Conservation (phyloP, 257 asterid species). For the Paulownia fortunei region DNA sequence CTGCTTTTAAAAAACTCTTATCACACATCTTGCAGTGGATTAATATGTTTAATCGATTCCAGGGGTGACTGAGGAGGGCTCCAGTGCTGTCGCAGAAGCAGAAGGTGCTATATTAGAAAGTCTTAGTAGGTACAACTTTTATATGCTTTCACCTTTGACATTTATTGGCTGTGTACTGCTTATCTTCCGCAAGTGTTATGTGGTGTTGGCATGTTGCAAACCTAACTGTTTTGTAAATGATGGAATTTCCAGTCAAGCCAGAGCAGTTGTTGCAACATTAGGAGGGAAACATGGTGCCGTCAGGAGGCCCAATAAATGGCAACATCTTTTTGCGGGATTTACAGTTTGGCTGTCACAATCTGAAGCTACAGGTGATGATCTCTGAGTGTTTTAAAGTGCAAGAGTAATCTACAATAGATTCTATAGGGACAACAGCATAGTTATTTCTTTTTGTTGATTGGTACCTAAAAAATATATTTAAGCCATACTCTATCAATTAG, state of each 20-base stretch:
- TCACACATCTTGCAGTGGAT: conserved; percentile 15
- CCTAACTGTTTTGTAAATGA: conserved; percentile 20
- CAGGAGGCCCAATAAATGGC: conserved; percentile 68
- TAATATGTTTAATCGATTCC: conserved; percentile 33
- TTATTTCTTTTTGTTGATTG: background rate
- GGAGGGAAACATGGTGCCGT: conserved; percentile 85
- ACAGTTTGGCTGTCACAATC: conserved; percentile 88
- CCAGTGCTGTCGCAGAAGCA: conserved; percentile 70
- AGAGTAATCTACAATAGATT: background rate
- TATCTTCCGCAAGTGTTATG: background rate
- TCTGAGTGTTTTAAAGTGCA: background rate
- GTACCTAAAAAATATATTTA: background rate
- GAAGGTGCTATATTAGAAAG: conserved; percentile 75
- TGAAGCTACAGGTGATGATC: conserved; percentile 69
- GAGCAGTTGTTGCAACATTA: conserved; percentile 85
- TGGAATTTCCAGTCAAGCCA: conserved; percentile 76
- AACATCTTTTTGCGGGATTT: conserved; percentile 84
- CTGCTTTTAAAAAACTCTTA: background rate
- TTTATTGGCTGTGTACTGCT: conserved; percentile 9
- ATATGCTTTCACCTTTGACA: conserved; percentile 15
- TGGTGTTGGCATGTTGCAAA: conserved; percentile 20
- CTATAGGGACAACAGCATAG: background rate
- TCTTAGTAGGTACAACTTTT: conserved; percentile 73
- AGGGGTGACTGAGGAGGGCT: conserved; percentile 74
- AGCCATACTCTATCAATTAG: background rate